Evolutionary conservation across 768 basidiomycete genomes (phyloP), one percentile per base, ranked within the genome.

Genomic region (Lentinula raphanica): DNA sequence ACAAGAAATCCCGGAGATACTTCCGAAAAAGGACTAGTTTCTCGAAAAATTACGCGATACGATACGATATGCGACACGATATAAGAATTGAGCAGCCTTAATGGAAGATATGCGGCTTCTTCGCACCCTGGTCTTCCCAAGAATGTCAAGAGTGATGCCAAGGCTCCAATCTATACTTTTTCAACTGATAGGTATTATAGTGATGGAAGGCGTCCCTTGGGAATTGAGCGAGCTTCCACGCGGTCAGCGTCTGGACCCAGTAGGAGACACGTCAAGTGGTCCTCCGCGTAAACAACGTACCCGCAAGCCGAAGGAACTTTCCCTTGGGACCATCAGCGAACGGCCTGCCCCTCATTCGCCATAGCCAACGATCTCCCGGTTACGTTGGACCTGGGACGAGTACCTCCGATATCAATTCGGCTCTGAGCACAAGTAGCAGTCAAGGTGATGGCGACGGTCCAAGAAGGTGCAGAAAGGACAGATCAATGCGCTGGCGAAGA

Each of bases 381-480:
- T 75, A 77, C 39, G 72, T 76, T 63, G 76, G 81, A 54, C 76
- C 87, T 23, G 79, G 84, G 61, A 87, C 86, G 54, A 90, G 88
- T 65, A 88, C 86, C 53, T 87, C 86, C 36, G 90, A 91, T 67
- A 81, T 90, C 13, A 51, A 31, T 49, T 42, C 42, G 49, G 64
- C 48, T 61, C 45, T 44, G 28, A 49, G 56, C 46, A 57, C 40
- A 27, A 27, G 23, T 19, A 44, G 54, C 28, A 70, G 71, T 46
- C 77, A 76, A 53, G 82, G 79, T 56, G 78, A 76, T 21, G 68
- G 73, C 58, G 79, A 81, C 32, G 76, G 78, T 49, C 73, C 74
- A 82, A 90, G 80, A 92, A 89, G 75, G 87, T 90, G 66, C 87
- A 92, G 76, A 93, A 87, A 72, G 90, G 88, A 49, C 93, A 94